Evolutionary conservation across 495 filamentous ascomycete genomes (phyloP).

Genomic region (Darksidea phi): DNA sequence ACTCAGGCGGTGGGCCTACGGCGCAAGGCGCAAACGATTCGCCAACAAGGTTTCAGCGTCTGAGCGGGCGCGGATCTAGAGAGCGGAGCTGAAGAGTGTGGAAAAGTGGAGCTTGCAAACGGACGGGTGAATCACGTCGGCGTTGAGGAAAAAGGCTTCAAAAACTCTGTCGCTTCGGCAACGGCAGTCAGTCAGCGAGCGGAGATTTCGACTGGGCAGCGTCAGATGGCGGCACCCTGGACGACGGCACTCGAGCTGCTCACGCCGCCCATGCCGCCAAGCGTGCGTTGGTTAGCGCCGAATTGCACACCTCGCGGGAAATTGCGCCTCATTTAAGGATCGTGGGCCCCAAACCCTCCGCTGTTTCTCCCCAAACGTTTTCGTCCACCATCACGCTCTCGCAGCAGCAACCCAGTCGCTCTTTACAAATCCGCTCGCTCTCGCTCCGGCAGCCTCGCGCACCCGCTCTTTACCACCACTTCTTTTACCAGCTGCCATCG

Average conservation of each 20-base stretch:
- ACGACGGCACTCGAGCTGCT: background rate
- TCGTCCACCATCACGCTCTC: conserved; percentile 3
- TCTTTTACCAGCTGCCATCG: background rate
- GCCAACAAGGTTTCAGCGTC: background rate
- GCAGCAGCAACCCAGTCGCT: conserved; percentile 24
- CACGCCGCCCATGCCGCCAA: background rate
- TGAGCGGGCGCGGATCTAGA: background rate
- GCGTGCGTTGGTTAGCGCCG: background rate
- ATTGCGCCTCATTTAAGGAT: conserved; percentile 31
- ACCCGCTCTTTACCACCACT: conserved; percentile 27
- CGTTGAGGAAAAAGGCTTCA: too few species aligned
- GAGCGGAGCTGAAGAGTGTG: background rate
- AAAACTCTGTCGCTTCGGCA: too few species aligned
- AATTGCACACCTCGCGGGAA: conserved; percentile 20
- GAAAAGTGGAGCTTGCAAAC: background rate
- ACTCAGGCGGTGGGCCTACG: conserved; percentile 11
- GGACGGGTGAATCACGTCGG: background rate
- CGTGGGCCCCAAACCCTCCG: conserved; percentile 16
- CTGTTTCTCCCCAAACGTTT: conserved; percentile 28
- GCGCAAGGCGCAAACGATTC: background rate
- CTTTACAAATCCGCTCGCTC: conserved; percentile 10
- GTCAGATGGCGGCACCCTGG: too few species aligned
- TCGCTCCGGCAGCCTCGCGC: conserved; percentile 25
- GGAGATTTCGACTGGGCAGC: too few species aligned
- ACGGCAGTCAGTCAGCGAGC: too few species aligned